Base-by-base conservation (phyloP, 176 grass and related monocot species). In the Carex parvula region DNA sequence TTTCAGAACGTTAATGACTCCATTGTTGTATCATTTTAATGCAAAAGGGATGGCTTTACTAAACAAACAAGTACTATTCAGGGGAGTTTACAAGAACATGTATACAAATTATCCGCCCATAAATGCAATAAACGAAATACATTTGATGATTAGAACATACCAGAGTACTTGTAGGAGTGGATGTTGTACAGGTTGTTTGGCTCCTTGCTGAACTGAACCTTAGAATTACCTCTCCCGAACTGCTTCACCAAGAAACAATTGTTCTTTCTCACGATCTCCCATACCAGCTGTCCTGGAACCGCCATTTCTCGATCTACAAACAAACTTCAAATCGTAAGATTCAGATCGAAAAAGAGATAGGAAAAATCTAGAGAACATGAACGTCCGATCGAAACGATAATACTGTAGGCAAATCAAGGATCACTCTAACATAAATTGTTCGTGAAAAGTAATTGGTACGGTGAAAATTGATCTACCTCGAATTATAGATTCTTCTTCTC, bases 211-310 rank as follows among this genome's bases (percentile, higher is more conserved):
- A 99, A 99, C 83, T 95, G 93, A 20, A 95, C 93, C 87, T 86
- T 92, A 61, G 96, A 88, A 56, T 93, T 95, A 59, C 91, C 87
- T 16, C 91, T 99, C 21, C 91, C 93, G 52, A 95, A 99, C 82
- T 99, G 90, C 87, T 95, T 99, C 79, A 99, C 79, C 17, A 92
- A 70, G 78, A 95, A 98, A 73, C 73, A 79, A 82, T 98, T 98
- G 84, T 99, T 93, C 71, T 92, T 93, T 87, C 91, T 93, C 56
- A 99, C 93, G n/a, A 99, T 85, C 93, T 99, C 90, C 97, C 97
- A 96, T 35, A 99, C 87, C 18, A 95, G 81, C 65, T 90, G 91
- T 2, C 93, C 93, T 3, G 93, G 90, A 75, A 99, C 71, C 1
- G 91, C 88, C 92, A 93, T 95, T 83, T 84, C 66, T 13, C 37